A percentile compares a stretch with the other conserved stretches of the same genome.
These are phyloP conservation scores for Suillus fuscotomentosus DNA, from an alignment of 768 basidiomycete genomes.

Conservation along the genomic window DNA sequence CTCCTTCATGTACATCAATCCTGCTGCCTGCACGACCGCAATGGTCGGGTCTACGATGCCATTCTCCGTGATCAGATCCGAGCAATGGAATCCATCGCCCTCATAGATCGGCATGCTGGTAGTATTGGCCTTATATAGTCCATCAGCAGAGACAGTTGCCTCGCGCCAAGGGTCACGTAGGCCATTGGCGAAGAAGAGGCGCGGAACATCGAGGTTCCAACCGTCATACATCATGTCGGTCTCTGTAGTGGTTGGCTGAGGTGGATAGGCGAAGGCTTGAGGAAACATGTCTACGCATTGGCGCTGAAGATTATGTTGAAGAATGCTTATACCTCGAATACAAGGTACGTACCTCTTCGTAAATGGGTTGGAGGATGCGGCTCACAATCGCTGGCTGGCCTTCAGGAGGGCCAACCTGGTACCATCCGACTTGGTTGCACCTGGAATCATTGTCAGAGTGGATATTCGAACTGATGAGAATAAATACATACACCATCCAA, in stretches of 20 bases:
- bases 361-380: conserved; percentile 29
- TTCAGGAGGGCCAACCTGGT: conserved; percentile 36
- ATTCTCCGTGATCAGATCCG: conserved; percentile 48
- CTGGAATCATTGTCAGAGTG: conserved; percentile 29
- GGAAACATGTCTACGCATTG: conserved; percentile 72
- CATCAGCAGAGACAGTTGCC: conserved; percentile 61
- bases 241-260: conserved; percentile 37
- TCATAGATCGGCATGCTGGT: conserved; percentile 53
- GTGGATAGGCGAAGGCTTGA: conserved; percentile 48
- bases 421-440: conserved; percentile 68
- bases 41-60: conserved; percentile 52
- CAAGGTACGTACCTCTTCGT: conserved; percentile 21
- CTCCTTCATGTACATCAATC: conserved; percentile 47
- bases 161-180: conserved; percentile 69
- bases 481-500: conserved; percentile 59
- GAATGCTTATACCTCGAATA: neutral
- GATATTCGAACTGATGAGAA: neutral
- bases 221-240: conserved; percentile 57
- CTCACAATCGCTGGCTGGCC: conserved; percentile 34
- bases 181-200: conserved; percentile 70
- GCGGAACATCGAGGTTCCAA: conserved; percentile 59
- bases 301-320: conserved; percentile 37
- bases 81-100: conserved; percentile 66
- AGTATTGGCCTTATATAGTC: conserved; percentile 45
- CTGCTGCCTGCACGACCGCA: conserved; percentile 50